These are phyloP conservation scores for Catharanthus roseus DNA, from an alignment of 257 asterid species.

Conservation along the genomic window DNA sequence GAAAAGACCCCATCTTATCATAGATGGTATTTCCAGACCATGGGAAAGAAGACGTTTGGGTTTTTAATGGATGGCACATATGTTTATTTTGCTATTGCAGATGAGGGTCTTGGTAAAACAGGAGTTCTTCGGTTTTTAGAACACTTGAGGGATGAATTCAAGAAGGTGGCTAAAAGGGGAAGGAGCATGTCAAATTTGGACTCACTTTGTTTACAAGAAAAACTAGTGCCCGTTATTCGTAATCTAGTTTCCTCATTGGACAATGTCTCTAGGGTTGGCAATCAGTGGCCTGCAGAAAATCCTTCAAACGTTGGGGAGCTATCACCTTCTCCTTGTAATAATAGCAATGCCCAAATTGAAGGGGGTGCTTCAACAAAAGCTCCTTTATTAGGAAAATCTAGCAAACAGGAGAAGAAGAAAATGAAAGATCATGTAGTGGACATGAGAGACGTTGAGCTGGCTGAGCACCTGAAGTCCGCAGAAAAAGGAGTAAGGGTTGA, in stretches of 20 bases:
- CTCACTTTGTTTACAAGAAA: slow-evolving; percentile 43
- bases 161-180: slow-evolving; percentile 29
- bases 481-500: slow-evolving; percentile 28
- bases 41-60: slow-evolving; percentile 40
- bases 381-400: slow-evolving; percentile 54
- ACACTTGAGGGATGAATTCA: slow-evolving; percentile 53
- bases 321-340: slow-evolving; percentile 28
- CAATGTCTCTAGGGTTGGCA: slow-evolving; percentile 19
- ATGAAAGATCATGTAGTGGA: slow-evolving; percentile 39
- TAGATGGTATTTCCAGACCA: slow-evolving; percentile 64
- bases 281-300: slow-evolving; percentile 23
- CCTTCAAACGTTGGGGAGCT: slow-evolving; percentile 17
- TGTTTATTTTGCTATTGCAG: slow-evolving; percentile 56
- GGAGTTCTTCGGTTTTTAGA: slow-evolving; percentile 40
- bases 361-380: slow-evolving; percentile 46
- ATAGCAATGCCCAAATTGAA: slow-evolving; percentile 23
- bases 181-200: slow-evolving; percentile 31
- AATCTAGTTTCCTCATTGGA: slow-evolving; percentile 38
- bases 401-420: slow-evolving; percentile 53
- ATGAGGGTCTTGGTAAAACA: slow-evolving; percentile 34
- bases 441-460: slow-evolving; percentile 44
- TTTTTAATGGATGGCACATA: slow-evolving; percentile 49
- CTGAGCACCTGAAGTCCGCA: slow-evolving; percentile 40
- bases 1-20: slow-evolving; percentile 65
- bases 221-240: slow-evolving; percentile 39